Conservation (phyloP, 805 yeast genomes). For the Candida nemodendra region DNA sequence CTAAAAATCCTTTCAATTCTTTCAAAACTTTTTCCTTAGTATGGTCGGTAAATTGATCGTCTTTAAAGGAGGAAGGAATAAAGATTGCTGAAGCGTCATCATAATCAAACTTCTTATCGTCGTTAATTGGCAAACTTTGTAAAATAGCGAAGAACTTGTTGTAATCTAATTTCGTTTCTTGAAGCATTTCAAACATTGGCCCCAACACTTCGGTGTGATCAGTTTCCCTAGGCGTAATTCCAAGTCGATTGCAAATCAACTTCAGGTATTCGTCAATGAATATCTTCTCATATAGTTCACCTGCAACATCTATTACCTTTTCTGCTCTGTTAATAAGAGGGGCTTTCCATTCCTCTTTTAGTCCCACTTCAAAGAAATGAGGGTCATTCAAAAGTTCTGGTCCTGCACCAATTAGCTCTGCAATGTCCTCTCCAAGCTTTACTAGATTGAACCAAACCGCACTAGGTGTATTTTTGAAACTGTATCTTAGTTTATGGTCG, state of each 20-base stretch:
- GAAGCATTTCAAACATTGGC: slow-evolving; percentile 61
- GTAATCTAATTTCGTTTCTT: slow-evolving; percentile 68
- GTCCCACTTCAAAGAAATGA: slow-evolving; percentile 39
- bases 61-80: slow-evolving; percentile 29
- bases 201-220: slow-evolving; percentile 47
- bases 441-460: slow-evolving; percentile 93
- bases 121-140: slow-evolving; percentile 44
- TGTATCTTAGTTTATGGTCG: slow-evolving; percentile 68
- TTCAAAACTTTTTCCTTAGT: slow-evolving; percentile 40
- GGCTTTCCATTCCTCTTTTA: slow-evolving; percentile 50
- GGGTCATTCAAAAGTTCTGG: slow-evolving; percentile 46
- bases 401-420: slow-evolving; percentile 78
- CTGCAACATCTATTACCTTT: slow-evolving; percentile 58
- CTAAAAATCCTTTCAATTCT: slow-evolving; percentile 51
- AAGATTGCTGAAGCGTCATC: slow-evolving; percentile 27
- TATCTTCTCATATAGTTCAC: slow-evolving; percentile 60
- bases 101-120: slow-evolving; percentile 28
- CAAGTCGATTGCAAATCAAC: slow-evolving; percentile 65
- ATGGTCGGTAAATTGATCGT: slow-evolving; percentile 23
- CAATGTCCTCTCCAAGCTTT: slow-evolving; percentile 79
- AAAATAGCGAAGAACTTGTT: slow-evolving; percentile 72
- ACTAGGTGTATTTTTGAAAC: slow-evolving; percentile 80
- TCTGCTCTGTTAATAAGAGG: slow-evolving; percentile 60
- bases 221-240: slow-evolving; percentile 47
- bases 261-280: slow-evolving; percentile 59